Conservation (phyloP, 2,329 filamentous ascomycete species). For the Fusarium domesticum region DNA sequence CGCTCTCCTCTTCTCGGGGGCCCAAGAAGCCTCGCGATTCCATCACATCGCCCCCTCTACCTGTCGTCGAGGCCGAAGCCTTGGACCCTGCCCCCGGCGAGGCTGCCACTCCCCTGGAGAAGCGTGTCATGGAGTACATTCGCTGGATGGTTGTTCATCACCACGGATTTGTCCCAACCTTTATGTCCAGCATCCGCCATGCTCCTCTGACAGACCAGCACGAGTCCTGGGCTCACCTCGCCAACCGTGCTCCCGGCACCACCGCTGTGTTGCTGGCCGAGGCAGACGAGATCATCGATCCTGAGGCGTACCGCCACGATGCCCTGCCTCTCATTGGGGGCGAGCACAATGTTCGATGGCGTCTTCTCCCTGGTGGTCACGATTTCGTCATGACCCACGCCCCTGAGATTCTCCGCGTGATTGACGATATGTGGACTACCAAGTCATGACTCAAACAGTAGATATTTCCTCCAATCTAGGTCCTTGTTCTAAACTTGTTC, state of each 20-base stretch:
- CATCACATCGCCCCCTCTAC: conserved; percentile 23
- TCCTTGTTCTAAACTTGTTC: not conserved
- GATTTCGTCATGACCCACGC: conserved; percentile 62
- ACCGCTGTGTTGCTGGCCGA: conserved; percentile 52
- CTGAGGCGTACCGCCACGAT: conserved; percentile 47
- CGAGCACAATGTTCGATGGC: conserved; percentile 47
- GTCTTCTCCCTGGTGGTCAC: conserved; percentile 52
- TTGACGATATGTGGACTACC: conserved; percentile 48
- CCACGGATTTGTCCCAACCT: conserved; percentile 56
- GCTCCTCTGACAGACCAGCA: conserved; percentile 54
- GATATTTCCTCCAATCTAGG: not conserved
- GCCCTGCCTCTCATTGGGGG: conserved; percentile 52
- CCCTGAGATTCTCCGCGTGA: conserved; percentile 41
- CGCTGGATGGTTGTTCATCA: conserved; percentile 58
- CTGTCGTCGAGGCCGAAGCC: conserved; percentile 44
- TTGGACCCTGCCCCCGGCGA: conserved; percentile 29
- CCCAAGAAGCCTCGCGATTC: conserved; percentile 26
- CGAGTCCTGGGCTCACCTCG: conserved; percentile 48
- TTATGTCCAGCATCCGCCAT: conserved; percentile 55
- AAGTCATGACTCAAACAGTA: conserved; percentile 5
- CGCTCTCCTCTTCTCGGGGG: conserved; percentile 43
- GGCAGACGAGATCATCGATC: conserved; percentile 51
- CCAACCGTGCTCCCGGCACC: conserved; percentile 40
- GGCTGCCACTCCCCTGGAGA: conserved; percentile 41
- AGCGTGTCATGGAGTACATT: conserved; percentile 49